Evolutionary conservation across 1,284 basidiomycete species (phyloP), one percentile per base, ranked within the genome.

Genomic region (Tylopilus sp.): DNA sequence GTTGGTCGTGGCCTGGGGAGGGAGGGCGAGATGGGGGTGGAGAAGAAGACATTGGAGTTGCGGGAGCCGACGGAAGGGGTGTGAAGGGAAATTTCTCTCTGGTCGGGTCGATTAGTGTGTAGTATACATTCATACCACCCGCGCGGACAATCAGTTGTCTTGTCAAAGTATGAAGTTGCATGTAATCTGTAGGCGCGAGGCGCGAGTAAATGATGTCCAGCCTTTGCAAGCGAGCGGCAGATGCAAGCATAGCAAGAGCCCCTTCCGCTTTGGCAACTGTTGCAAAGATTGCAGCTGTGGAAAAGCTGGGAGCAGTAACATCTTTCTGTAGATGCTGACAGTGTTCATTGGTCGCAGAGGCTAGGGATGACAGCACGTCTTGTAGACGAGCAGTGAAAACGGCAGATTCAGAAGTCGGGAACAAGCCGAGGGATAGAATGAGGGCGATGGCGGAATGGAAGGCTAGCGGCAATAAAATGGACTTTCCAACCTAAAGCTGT

Each of bases 111-210:
- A 91, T 86, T 32, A 92, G 73, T 1, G 79, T 77, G 69, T 90
- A 92, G 74, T 92, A 94, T 59, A 87, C 80, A 9, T 80, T 80
- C 84, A 93, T 84, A 12, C 92, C 93, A 67, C 91, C 84, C 9
- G 87, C 86, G 10, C 90, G 82, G 18, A 87, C 86, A 10, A 85
- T 82, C 70, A 93, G 81, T 12, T 86, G 80, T 53, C 88, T 81
- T 10, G 81, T 79, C 16, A 85, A 73, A 39, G 79, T 74, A 61
- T 92, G 90, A 33, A 95, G 81, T 0, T 77, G 76, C 2, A 75
- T 74, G 61, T 91, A 88, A 72, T 94, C 91, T 2, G 76, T 78
- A 0, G 92, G 92, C 0, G 84, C 81, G 68, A 91, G 91, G 3
- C 91, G 83, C 3, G 84, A 84, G 72, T 88, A 93, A 26, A 89